A percentile compares a stretch with the other conserved stretches of the same genome.
Conservation (phyloP, 306 rosid genomes). For the Corylus americana region DNA sequence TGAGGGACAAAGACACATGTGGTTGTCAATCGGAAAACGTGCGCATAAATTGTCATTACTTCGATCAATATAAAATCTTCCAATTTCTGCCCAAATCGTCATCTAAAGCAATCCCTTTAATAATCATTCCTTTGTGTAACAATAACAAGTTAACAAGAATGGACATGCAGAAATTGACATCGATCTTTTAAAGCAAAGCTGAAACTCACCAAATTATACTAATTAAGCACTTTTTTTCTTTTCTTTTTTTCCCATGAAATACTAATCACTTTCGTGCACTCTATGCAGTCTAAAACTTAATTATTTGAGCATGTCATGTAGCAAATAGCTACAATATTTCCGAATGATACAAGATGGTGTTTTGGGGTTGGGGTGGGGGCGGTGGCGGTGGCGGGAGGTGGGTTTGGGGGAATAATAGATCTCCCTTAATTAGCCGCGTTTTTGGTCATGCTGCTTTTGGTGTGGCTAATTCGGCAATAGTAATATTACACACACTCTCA, state of each 20-base stretch:
- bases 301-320: no score
- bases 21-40: conserved; percentile 50
- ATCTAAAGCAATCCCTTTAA: neutral
- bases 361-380: no score
- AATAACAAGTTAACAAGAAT: neutral
- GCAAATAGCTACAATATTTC: no score
- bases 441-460: no score
- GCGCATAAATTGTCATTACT: conserved; percentile 25
- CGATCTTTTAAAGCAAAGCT: neutral
- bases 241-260: neutral
- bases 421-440: no score
- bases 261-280: neutral
- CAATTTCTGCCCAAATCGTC: neutral
- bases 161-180: neutral
- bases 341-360: no score
- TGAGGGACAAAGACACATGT: conserved; percentile 50
- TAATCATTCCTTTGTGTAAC: neutral
- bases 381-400: no score
- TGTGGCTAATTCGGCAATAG: no score
- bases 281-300: neutral
- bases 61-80: neutral
- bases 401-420: no score
- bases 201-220: neutral
- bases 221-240: neutral
- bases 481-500: no score